Percentiles rank a stretch among this genome's conserved stretches.
Conservation (phyloP, 1,284 basidiomycete species). For the Sanguinoderma infundibulare region DNA sequence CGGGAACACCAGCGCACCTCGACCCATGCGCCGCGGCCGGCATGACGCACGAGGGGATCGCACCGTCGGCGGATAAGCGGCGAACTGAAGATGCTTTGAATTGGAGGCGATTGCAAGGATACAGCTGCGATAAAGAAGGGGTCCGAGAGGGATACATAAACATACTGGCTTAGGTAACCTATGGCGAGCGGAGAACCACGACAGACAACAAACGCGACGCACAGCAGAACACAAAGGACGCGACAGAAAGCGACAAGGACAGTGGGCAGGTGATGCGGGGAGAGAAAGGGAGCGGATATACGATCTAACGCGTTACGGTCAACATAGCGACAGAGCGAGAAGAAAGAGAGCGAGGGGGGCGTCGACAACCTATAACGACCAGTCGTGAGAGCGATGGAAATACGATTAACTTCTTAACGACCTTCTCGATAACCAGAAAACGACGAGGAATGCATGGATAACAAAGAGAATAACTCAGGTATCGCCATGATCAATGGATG, state of each 20-base stretch:
- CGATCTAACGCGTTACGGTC: constrained; percentile 26
- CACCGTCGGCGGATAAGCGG: not conserved
- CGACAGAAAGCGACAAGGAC: constrained; percentile 18
- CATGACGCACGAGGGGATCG: not conserved
- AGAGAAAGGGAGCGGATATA: not conserved
- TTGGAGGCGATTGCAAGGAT: constrained; percentile 14
- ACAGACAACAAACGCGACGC: constrained; percentile 24
- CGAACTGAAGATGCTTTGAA: not conserved
- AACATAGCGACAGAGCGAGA: constrained; percentile 25
- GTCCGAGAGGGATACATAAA: constrained; percentile 21
- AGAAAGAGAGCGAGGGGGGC: constrained; percentile 9
- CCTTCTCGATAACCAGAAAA: constrained; percentile 14
- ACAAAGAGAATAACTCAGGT: not conserved
- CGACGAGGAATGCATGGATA: constrained; percentile 13
- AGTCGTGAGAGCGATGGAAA: constrained; percentile 18
- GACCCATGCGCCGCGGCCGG: not conserved
- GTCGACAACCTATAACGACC: constrained; percentile 16
- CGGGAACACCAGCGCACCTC: too few species aligned
- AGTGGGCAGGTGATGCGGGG: constrained; percentile 10
- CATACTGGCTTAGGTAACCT: constrained; percentile 22
- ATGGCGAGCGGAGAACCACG: constrained; percentile 8
- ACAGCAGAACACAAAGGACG: constrained; percentile 20
- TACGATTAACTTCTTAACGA: constrained; percentile 8
- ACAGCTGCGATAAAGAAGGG: constrained; percentile 19
- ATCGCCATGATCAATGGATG: constrained; percentile 29